Conservation (phyloP, 140 eudicot genomes). For the Erigeron philadelphicus region DNA sequence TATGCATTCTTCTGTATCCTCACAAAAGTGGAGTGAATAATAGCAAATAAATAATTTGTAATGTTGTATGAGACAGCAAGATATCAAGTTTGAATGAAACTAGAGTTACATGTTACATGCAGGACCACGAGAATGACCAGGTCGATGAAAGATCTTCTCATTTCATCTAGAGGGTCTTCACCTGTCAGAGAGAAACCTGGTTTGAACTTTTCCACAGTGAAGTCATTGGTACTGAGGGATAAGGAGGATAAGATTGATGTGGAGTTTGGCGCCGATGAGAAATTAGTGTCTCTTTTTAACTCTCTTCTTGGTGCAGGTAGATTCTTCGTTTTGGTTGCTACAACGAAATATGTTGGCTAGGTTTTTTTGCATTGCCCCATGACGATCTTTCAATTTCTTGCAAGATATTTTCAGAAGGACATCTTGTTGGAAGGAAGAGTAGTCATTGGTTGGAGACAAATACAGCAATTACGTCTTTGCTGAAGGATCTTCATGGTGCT, state of each 20-base stretch:
- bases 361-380: slow-evolving; percentile 31
- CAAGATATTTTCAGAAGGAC: slow-evolving; percentile 96
- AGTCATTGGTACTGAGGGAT: slow-evolving; percentile 74
- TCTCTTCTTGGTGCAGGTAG: slow-evolving; percentile 72
- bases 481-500: slow-evolving; percentile 81
- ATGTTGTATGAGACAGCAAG: background rate
- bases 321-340: slow-evolving; percentile 32
- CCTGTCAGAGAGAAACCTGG: slow-evolving; percentile 88
- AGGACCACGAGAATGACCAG: slow-evolving; percentile 58
- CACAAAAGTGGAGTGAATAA: slow-evolving; percentile 5
- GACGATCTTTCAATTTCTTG: slow-evolving; percentile 61
- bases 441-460: slow-evolving; percentile 38
- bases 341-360: slow-evolving; percentile 4
- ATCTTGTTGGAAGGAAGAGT: slow-evolving; percentile 43
- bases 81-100: slow-evolving; percentile 1
- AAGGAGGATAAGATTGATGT: slow-evolving; percentile 63
- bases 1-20: background rate
- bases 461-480: slow-evolving; percentile 42
- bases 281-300: slow-evolving; percentile 48
- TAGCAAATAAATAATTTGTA: background rate
- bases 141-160: slow-evolving; percentile 66
- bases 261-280: slow-evolving; percentile 57
- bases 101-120: background rate
- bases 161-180: slow-evolving; percentile 73
- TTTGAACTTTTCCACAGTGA: slow-evolving; percentile 72